Evolutionary conservation across 1,284 basidiomycete species (phyloP).

Genomic region (Malassezia psittaci): DNA sequence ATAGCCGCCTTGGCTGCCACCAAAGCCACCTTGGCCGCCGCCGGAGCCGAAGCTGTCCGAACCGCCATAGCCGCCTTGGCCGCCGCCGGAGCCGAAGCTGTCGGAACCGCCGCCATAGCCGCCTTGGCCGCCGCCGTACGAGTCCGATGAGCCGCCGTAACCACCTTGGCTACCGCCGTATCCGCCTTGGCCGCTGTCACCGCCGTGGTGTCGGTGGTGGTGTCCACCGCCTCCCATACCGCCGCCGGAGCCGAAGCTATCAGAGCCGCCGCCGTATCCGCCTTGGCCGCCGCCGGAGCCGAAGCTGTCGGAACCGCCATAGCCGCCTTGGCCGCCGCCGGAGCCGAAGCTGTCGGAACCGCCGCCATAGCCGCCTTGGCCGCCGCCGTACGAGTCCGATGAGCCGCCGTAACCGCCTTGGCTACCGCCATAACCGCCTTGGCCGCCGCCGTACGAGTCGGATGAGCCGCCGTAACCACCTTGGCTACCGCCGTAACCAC

Average conservation of each 20-base stretch:
- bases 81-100: background rate
- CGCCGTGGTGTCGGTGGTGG: background rate
- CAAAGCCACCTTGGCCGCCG: conserved; percentile 13
- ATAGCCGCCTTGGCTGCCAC: background rate
- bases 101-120: background rate
- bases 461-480: conserved; percentile 8
- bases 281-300: background rate
- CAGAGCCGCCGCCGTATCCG: background rate
- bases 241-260: background rate
- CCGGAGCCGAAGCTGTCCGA: conserved; percentile 10
- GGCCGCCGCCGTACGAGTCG: background rate
- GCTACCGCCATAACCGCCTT: background rate
- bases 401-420: conserved; percentile 4
- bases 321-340: background rate
- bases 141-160: background rate
- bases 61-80: conserved; percentile 1
- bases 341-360: conserved; percentile 8
- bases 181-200: background rate
- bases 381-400: conserved; percentile 14
- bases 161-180: conserved; percentile 2
- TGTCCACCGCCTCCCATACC: background rate
- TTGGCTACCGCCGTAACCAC: background rate
- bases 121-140: background rate
- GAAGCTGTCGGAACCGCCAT: conserved; percentile 1
- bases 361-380: conserved; percentile 15